Conservation (phyloP, 768 basidiomycete species). For the Hortiboletus flavorubellus region DNA sequence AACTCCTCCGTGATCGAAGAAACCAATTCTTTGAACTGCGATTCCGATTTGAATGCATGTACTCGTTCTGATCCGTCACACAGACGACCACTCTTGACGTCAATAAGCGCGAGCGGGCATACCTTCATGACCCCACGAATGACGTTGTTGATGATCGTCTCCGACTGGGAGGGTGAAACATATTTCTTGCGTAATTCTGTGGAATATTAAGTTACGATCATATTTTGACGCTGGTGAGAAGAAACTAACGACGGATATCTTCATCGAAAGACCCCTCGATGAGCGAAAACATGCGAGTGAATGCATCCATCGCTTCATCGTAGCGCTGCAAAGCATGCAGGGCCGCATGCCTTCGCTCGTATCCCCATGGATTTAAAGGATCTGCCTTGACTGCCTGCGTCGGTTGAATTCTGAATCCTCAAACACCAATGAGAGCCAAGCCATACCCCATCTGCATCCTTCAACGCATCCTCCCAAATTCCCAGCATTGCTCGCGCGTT, state of each 20-base stretch:
- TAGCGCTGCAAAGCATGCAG: background rate
- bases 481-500: background rate
- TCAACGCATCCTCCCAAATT: slow-evolving; percentile 8
- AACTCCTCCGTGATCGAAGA: slow-evolving; percentile 4
- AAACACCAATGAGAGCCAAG: background rate
- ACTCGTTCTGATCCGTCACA: background rate
- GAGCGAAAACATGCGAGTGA: slow-evolving; percentile 2
- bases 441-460: slow-evolving; percentile 12
- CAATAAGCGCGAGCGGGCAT: background rate
- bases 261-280: background rate
- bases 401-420: rapidly evolving
- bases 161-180: background rate
- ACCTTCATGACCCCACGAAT: background rate
- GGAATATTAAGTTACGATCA: background rate
- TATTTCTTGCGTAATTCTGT: background rate
- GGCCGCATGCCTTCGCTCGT: slow-evolving; percentile 1
- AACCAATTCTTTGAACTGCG: background rate
- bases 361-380: background rate
- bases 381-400: background rate
- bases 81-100: background rate
- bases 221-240: rapidly evolving
- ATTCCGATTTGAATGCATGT: slow-evolving; percentile 1
- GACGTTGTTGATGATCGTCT: background rate
- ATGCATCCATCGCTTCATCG: background rate
- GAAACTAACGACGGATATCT: background rate